Percentiles rank a stretch among this genome's conserved stretches.
These are phyloP conservation scores for Lodderomyces metapsilosis DNA, from an alignment of 1,139 yeast species.

Conservation along the genomic window DNA sequence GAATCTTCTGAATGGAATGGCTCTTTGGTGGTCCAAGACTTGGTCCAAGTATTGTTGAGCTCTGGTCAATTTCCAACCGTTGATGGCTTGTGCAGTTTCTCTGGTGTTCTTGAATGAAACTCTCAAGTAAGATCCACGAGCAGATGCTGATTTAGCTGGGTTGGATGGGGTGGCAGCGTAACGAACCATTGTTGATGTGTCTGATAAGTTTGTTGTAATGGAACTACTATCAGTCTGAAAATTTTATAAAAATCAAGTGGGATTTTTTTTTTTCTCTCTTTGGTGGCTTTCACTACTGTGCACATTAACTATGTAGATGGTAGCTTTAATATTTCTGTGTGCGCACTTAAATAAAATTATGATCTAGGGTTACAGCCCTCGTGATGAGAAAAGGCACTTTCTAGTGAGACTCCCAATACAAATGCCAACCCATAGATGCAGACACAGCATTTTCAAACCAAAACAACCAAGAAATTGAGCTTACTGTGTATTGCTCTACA, in stretches of 20 bases:
- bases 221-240: not conserved
- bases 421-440: too few species aligned
- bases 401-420: too few species aligned
- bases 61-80: slow-evolving; percentile 95
- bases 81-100: slow-evolving; percentile 97
- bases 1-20: slow-evolving; percentile 99
- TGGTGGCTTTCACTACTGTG: not conserved
- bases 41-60: slow-evolving; percentile 96
- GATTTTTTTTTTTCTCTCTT: not conserved
- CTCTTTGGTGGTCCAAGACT: slow-evolving; percentile 98
- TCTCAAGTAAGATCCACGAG: slow-evolving; percentile 99
- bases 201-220: slow-evolving; percentile 1
- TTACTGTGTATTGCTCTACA: too few species aligned
- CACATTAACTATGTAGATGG: not conserved
- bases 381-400: too few species aligned
- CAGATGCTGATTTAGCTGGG: slow-evolving; percentile 99
- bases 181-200: slow-evolving; percentile 49
- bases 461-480: too few species aligned
- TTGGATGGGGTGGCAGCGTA: slow-evolving; percentile 99
- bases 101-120: slow-evolving; percentile 99
- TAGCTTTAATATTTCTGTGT: not conserved
- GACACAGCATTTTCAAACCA: too few species aligned
- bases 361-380: slow-evolving; percentile 1
- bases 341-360: not conserved
- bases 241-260: not conserved